Evolutionary conservation across 257 asterid species (phyloP).

Genomic region (Solanum gracilifrons): DNA sequence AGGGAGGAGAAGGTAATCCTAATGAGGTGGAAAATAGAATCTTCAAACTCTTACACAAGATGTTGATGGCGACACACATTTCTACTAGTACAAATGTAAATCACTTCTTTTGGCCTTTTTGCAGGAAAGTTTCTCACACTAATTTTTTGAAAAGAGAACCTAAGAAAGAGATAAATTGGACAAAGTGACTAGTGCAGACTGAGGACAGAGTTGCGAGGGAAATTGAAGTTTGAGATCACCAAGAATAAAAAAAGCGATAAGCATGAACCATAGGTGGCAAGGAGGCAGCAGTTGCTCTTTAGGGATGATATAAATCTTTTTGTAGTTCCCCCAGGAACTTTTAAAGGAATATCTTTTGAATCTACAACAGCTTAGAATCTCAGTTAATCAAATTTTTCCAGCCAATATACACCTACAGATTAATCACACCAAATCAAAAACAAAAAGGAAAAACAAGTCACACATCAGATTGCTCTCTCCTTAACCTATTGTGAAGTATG

Average conservation of each 20-base stretch:
- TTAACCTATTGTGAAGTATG: not conserved
- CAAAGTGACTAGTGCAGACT: not conserved
- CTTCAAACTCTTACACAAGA: not conserved
- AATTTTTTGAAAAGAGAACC: not conserved
- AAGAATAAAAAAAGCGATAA: not conserved
- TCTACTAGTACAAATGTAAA: not conserved
- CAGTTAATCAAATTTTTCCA: not conserved
- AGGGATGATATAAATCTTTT: not conserved
- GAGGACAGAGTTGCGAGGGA: not conserved
- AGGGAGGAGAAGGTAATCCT: not conserved
- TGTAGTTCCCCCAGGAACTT: not conserved
- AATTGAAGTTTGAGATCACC: not conserved
- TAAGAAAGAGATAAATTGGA: not conserved
- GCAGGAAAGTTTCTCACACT: not conserved
- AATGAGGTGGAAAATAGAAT: not conserved
- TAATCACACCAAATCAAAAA: not conserved
- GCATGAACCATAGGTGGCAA: not conserved
- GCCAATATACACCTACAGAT: not conserved
- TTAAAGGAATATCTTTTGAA: not conserved
- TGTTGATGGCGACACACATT: not conserved
- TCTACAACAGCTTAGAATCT: not conserved
- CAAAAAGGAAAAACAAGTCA: not conserved
- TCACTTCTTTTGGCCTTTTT: not conserved
- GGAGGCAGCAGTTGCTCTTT: not conserved
- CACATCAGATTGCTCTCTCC: not conserved